These are phyloP conservation scores for Kodamaea arcana DNA, from an alignment of 1,139 yeast species.

Conservation along the genomic window DNA sequence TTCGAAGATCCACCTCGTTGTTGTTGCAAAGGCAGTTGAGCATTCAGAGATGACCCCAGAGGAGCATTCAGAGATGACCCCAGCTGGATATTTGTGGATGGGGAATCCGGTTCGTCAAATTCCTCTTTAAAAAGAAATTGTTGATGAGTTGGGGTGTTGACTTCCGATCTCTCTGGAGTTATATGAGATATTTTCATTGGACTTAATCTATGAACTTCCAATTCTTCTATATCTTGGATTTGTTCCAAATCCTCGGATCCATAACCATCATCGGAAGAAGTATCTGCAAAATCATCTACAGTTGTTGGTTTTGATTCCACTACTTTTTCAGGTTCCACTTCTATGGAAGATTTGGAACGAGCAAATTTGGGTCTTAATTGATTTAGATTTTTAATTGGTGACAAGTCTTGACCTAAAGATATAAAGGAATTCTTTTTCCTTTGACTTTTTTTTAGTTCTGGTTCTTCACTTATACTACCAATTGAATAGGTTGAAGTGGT, in stretches of 20 bases:
- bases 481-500: constrained; percentile 24
- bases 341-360: constrained; percentile 20
- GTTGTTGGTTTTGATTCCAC: constrained; percentile 17
- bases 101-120: constrained; percentile 22
- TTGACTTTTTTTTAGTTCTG: constrained; percentile 12
- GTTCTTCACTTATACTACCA: constrained; percentile 26
- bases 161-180: background rate
- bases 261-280: constrained; percentile 21
- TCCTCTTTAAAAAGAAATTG: constrained; percentile 28
- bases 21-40: constrained; percentile 1
- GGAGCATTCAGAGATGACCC: background rate
- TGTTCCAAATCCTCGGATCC: constrained; percentile 2
- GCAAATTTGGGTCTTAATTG: constrained; percentile 21
- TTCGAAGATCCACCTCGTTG: constrained; percentile 4
- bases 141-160: constrained; percentile 3
- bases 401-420: constrained; percentile 9
- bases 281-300: constrained; percentile 41
- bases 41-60: background rate
- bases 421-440: constrained; percentile 6
- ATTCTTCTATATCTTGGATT: background rate
- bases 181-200: background rate
- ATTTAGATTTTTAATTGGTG: constrained; percentile 8
- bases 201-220: background rate
- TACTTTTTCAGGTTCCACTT: constrained; percentile 17
- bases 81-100: background rate